Base-by-base conservation (phyloP, 225 moss, liverwort and hornwort species). In the Ulota crispa region DNA sequence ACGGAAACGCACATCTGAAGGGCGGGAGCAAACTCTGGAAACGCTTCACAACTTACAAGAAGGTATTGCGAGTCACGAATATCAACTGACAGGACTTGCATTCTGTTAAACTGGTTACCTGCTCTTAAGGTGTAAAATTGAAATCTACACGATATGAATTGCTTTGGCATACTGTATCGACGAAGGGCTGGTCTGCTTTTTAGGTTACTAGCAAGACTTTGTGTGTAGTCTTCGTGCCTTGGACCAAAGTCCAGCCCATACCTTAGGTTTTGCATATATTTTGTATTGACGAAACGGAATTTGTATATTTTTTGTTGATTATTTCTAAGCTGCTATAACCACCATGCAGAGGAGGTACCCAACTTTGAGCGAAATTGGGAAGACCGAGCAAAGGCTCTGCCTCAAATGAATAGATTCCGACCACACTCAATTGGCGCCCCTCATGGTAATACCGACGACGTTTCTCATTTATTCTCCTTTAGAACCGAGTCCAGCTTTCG, bases 1-100 rank as follows among this genome's bases (percentile, higher is more conserved):
- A 52, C 83, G 91, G 20, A 91, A 91, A 77, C 91, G 91, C 21
- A 83, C 87, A 19, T 87, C 87, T 70, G 91, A 91, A 74, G 91
- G 91, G 26, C 91, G 89, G 9, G 91, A 91, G 76, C 84, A 84
- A 72, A 80, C 85, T 41, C 37, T 87, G 85, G 89, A 91, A 76
- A 89, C 91, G 36, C 89, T 89, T 30, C 91, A 91, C 77, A 91
- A 91, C 42, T 64, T 91, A 36, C 83, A 77, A 73, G 87, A 91
- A 89, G 91, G 91, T 91, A 87, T 65, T 23, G 28, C 34, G 43
- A 36, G 56, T 55, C 11, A 2, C 28, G 59, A 63, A 27, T 54
- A 21, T 54, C 20, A 32, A 64, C 32, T 45, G 24, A 21, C 21
- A 56, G 36, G 24, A 47, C 24, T 70, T 70, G 62, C 45, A 75